Conservation (phyloP, 176 grass and related monocot species). For the Eragrostis nindensis region DNA sequence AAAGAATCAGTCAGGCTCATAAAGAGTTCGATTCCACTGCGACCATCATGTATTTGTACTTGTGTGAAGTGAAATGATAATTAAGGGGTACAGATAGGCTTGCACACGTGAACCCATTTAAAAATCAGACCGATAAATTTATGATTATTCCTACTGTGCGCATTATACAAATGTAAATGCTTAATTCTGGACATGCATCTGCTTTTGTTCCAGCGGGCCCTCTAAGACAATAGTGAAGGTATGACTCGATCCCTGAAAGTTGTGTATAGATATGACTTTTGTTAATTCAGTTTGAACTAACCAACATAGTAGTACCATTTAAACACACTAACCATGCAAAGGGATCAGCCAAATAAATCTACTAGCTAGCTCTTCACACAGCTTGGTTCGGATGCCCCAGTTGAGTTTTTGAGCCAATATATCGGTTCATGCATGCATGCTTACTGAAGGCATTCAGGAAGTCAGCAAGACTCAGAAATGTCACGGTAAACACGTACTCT, state of each 20-base stretch:
- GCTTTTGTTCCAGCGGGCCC: too few relatives aligned
- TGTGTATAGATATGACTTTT: neutral
- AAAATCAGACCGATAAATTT: neutral
- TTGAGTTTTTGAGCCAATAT: neutral
- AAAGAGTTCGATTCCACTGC: constrained; percentile 35
- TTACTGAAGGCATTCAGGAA: neutral
- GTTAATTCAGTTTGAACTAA: neutral
- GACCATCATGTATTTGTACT: constrained; percentile 42
- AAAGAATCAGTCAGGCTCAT: constrained; percentile 47
- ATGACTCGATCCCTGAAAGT: neutral
- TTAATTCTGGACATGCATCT: too few relatives aligned
- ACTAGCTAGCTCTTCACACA: neutral
- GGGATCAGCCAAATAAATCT: neutral
- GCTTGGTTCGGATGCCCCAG: neutral
- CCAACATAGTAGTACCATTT: too few relatives aligned
- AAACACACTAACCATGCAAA: neutral
- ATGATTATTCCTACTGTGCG: constrained; percentile 2
- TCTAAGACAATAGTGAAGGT: neutral
- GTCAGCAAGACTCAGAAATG: neutral
- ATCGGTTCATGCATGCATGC: neutral
- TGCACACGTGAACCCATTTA: constrained; percentile 42
- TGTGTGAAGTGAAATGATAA: constrained; percentile 37
- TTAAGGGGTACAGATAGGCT: constrained; percentile 13
- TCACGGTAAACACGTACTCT: neutral
- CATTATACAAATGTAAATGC: neutral